Base-by-base conservation (phyloP, 2,329 filamentous ascomycete genomes). In the Colletotrichum sansevieriae region DNA sequence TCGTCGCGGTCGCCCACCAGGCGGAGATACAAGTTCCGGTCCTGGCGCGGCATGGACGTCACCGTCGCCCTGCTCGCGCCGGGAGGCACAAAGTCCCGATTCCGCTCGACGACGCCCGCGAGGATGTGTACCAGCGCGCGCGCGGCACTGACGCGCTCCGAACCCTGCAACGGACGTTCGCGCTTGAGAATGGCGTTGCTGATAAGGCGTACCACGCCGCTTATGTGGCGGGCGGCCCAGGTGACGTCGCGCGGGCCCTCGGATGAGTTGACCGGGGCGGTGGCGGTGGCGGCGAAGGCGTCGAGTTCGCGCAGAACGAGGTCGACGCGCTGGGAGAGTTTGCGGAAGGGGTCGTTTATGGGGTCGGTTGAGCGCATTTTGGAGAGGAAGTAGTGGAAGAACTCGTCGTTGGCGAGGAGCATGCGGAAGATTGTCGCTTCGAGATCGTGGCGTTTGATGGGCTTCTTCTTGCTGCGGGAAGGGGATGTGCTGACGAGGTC, bases 381-480 rank as follows among this genome's bases (percentile, higher is more conserved):
- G 15, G 81, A 80, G 52, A 83, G 79, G 67, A 88, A 84, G 76
- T 86, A 84, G 59, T 84, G 78, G 73, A 88, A 86, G 76, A 88
- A 83, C 46, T 84, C 82, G 74, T 86, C 80, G 72, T 87, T 87
- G 70, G 83, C 80, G 22, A 88, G 77, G 15, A 88, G 79, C 77
- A 88, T 86, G 59, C 83, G 83, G 70, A 86, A 83, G 13, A 89
- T 74, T 3, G 85, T 87, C 51, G 79, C 78, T 70, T 85, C 84
- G 1, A 88, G 78, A 66, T 88, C 84, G 57, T 80, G 77, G 10
- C 79, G 78, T 66, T 81, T 80, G 58, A 84, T 73, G 10, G 82
- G 75, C n/a, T 77, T 77, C 64, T 75, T 78, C 29, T 49, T 51
- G 61, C 39, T 68, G 33, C 56, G 39, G 43, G 12, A 63, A 13